phyloP scores from a whole-genome alignment of 1,284 basidiomycete genomes.

The Naganishia albida region DNA sequence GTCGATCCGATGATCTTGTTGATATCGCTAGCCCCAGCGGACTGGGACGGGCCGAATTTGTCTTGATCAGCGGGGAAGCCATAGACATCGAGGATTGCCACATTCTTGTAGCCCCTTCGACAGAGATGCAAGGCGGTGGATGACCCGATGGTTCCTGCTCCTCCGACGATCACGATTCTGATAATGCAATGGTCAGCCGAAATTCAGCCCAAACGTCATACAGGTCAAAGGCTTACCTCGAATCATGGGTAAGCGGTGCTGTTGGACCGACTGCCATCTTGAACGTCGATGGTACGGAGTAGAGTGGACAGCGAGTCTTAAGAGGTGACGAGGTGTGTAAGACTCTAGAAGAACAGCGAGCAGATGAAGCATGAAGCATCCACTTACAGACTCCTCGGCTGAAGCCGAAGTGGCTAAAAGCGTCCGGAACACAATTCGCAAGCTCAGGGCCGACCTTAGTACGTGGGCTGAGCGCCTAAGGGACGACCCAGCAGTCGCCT shows the following conservation, averaged over 20 bases:
- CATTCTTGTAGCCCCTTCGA: constrained; percentile 46
- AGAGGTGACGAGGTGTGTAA: no score
- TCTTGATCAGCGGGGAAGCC: constrained; percentile 43
- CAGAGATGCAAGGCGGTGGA: constrained; percentile 51
- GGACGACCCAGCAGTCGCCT: no score
- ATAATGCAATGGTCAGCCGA: not conserved
- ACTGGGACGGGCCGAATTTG: constrained; percentile 14
- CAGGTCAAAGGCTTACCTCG: constrained; percentile 1
- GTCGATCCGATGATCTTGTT: constrained; percentile 46
- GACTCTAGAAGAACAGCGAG: no score
- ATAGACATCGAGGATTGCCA: constrained; percentile 47
- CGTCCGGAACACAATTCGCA: no score
- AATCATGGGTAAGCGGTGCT: constrained; percentile 17
- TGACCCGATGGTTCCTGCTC: constrained; percentile 49
- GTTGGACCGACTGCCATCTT: constrained; percentile 23
- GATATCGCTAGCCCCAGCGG: constrained; percentile 47
- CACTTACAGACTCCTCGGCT: no score
- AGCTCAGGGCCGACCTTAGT: no score
- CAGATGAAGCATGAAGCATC: no score
- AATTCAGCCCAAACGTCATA: not conserved
- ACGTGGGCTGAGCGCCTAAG: no score
- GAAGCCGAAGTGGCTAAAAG: no score
- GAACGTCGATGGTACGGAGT: not conserved
- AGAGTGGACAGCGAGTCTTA: no score
- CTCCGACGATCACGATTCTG: constrained; percentile 47